phyloP scores from a whole-genome alignment of 192 early-diverging fungal genomes.

The Entomortierella beljakovae region DNA sequence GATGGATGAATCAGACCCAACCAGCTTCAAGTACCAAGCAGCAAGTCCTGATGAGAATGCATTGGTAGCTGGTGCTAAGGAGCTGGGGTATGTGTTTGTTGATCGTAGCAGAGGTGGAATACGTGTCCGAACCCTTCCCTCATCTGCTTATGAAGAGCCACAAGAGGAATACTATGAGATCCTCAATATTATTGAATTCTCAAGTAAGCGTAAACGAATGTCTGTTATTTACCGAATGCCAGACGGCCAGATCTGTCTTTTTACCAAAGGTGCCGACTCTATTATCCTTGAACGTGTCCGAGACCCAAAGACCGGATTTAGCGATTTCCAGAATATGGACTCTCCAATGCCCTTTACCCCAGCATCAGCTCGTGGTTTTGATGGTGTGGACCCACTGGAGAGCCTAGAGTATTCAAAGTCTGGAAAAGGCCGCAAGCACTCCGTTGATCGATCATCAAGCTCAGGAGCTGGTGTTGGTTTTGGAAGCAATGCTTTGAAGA shows the following conservation, averaged over 20 bases:
- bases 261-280: slow-evolving; percentile 94
- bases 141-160: slow-evolving; percentile 7
- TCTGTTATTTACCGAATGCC: slow-evolving; percentile 79
- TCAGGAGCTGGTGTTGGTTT: slow-evolving; percentile 23
- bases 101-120: slow-evolving; percentile 65
- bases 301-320: slow-evolving; percentile 36
- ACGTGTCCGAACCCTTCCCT: slow-evolving; percentile 21
- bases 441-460: slow-evolving; percentile 22
- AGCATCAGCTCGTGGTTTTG: slow-evolving; percentile 19
- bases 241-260: slow-evolving; percentile 79
- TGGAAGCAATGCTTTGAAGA: not conserved
- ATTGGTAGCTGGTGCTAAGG: slow-evolving; percentile 79
- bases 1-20: slow-evolving; percentile 64
- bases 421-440: slow-evolving; percentile 7
- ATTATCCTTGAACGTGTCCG: slow-evolving; percentile 78
- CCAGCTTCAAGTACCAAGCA: slow-evolving; percentile 79
- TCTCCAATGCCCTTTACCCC: slow-evolving; percentile 26
- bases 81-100: slow-evolving; percentile 77
- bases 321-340: slow-evolving; percentile 29
- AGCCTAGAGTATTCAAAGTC: slow-evolving; percentile 39
- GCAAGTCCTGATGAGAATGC: slow-evolving; percentile 90
- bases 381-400: slow-evolving; percentile 32
- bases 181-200: slow-evolving; percentile 87
- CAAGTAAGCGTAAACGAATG: slow-evolving; percentile 91
- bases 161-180: slow-evolving; percentile 63